These are phyloP conservation scores for Centella asiatica DNA, from an alignment of 129 eudicot species.

Conservation along the genomic window DNA sequence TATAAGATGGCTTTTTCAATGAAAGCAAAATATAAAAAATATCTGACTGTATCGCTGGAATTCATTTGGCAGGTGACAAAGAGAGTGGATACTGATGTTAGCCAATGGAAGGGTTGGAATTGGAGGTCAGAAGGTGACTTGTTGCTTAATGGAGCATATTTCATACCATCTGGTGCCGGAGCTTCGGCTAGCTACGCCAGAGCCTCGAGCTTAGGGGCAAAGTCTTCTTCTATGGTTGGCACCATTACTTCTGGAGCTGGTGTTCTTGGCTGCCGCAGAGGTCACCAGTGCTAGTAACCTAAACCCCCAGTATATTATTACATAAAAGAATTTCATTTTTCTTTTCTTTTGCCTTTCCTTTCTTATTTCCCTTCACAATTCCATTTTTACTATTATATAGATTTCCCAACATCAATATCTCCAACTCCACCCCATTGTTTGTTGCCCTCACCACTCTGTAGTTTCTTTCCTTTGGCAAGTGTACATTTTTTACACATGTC, in stretches of 20 bases:
- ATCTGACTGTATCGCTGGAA: not conserved
- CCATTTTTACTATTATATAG: constrained; percentile 2
- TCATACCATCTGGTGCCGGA: constrained; percentile 73
- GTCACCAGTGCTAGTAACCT: constrained; percentile 50
- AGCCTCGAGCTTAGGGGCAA: constrained; percentile 83
- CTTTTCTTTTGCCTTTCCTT: not conserved
- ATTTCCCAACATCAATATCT: not conserved
- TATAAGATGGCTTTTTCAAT: not conserved
- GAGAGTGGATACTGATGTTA: constrained; percentile 43
- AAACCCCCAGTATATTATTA: not conserved
- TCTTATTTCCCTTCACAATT: not conserved
- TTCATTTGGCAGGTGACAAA: constrained; percentile 56
- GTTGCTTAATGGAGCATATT: constrained; percentile 75
- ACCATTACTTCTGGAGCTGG: constrained; percentile 66
- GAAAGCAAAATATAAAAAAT: not conserved
- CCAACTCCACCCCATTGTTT: constrained; percentile 1
- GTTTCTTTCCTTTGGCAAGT: not conserved
- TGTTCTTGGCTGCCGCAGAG: constrained; percentile 54
- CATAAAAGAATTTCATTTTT: not conserved
- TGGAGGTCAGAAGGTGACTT: constrained; percentile 92
- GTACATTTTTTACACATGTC: constrained; percentile 12
- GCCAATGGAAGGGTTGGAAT: constrained; percentile 76
- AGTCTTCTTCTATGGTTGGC: constrained; percentile 69
- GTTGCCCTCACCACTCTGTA: not conserved
- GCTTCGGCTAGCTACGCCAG: constrained; percentile 70